Conservation (phyloP, 352 stramenopile genomes). For the Globisporangium spinosum region DNA sequence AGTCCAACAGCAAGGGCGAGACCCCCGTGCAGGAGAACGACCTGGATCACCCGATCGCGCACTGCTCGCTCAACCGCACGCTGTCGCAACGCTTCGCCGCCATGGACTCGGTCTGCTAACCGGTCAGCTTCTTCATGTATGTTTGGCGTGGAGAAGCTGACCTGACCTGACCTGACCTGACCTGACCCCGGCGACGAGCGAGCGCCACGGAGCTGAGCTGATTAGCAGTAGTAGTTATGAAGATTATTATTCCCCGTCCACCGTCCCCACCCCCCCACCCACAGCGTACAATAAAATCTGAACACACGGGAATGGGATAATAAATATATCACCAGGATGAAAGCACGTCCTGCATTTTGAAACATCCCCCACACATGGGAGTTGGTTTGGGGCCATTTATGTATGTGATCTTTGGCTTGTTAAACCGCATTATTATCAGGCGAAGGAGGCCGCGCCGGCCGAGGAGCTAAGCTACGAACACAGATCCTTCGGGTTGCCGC, state of each 20-base stretch:
- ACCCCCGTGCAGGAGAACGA: conserved; percentile 42
- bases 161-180: conserved; percentile 2
- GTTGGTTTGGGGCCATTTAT: too few relatives aligned
- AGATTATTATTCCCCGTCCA: conserved; percentile 9
- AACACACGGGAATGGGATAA: conserved; percentile 3
- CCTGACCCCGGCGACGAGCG: background rate
- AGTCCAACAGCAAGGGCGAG: conserved; percentile 19
- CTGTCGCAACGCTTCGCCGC: conserved; percentile 72
- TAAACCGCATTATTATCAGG: background rate
- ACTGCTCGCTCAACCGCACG: conserved; percentile 74
- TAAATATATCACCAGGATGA: background rate
- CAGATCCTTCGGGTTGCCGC: background rate
- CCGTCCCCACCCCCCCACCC: background rate
- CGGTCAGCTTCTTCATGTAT: conserved; percentile 4
- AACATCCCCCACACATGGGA: background rate
- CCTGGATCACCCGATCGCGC: conserved; percentile 56
- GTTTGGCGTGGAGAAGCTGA: conserved; percentile 1
- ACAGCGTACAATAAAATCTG: conserved; percentile 11
- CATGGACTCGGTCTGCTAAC: conserved; percentile 74
- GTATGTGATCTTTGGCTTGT: background rate
- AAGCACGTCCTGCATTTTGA: background rate
- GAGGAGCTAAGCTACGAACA: background rate
- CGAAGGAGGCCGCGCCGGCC: background rate
- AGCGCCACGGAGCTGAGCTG: background rate
- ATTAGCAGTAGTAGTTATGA: conserved; percentile 6